phyloP scores from a whole-genome alignment of 1,139 yeast genomes.

The Kodamaea fungicola region DNA sequence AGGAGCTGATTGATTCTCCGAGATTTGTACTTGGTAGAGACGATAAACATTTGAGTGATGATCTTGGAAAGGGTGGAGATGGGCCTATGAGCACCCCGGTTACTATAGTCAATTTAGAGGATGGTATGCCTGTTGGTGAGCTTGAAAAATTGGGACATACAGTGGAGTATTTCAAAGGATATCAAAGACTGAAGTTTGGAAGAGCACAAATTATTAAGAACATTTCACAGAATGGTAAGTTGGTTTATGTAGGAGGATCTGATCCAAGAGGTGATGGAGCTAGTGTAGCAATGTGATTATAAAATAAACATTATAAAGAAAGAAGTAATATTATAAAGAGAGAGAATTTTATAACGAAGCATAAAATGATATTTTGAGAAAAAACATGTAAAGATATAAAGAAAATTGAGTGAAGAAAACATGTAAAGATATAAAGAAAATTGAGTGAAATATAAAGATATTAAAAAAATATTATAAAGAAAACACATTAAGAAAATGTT shows the following conservation, averaged over 20 bases:
- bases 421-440: not conserved
- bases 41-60: constrained; percentile 39
- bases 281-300: constrained; percentile 47
- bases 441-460: no score
- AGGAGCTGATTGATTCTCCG: constrained; percentile 74
- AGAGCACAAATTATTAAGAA: constrained; percentile 72
- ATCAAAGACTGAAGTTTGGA: constrained; percentile 51
- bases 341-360: no score
- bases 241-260: constrained; percentile 67
- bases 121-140: constrained; percentile 52
- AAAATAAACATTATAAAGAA: no score
- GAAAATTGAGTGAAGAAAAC: not conserved
- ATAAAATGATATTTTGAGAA: no score
- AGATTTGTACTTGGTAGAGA: constrained; percentile 61
- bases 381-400: not conserved
- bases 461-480: no score
- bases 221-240: constrained; percentile 31
- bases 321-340: no score
- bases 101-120: constrained; percentile 64
- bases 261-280: constrained; percentile 83
- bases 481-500: no score
- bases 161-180: constrained; percentile 45
- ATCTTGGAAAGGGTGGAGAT: constrained; percentile 58
- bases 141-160: constrained; percentile 58
- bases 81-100: constrained; percentile 63